Conservation (phyloP, 1,284 basidiomycete species). For the Ceratobasidium sp. region DNA sequence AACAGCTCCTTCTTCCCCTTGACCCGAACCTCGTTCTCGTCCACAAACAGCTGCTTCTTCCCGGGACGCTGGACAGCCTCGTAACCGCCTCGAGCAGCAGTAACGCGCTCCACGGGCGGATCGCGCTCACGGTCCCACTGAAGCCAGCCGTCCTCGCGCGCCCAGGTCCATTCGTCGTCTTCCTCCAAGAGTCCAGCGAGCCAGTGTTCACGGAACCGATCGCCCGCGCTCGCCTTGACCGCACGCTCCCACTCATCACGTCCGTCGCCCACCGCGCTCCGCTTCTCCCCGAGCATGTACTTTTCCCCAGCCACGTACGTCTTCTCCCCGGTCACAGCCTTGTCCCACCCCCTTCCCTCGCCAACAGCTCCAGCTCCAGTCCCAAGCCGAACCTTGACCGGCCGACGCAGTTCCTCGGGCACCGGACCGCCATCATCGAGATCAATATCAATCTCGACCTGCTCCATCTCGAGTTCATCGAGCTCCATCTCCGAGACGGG, state of each 20-base stretch:
- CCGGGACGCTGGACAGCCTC: slow-evolving; percentile 21
- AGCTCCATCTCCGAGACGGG: slow-evolving; percentile 26
- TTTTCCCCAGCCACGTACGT: background rate
- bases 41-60: slow-evolving; percentile 18
- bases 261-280: background rate
- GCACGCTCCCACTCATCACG: slow-evolving; percentile 21
- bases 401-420: slow-evolving; percentile 32
- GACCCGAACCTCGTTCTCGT: background rate
- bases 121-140: slow-evolving; percentile 29
- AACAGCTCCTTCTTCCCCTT: slow-evolving; percentile 30
- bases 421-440: slow-evolving; percentile 42
- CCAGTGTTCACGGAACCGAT: slow-evolving; percentile 12
- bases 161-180: slow-evolving; percentile 5
- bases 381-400: slow-evolving; percentile 38
- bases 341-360: background rate
- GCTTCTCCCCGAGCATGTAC: background rate
- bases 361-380: background rate
- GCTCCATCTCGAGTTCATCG: slow-evolving; percentile 40
- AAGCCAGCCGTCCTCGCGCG: slow-evolving; percentile 6
- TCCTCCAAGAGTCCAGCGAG: slow-evolving; percentile 17
- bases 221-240: background rate
- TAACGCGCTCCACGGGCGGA: slow-evolving; percentile 11
- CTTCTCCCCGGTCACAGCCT: background rate
- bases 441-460: slow-evolving; percentile 42
- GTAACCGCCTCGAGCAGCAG: slow-evolving; percentile 1